A percentile compares a stretch with the other conserved stretches of the same genome.
Conservation (phyloP, 2,329 filamentous ascomycete species). For the Dryadomyces quercivorus region DNA sequence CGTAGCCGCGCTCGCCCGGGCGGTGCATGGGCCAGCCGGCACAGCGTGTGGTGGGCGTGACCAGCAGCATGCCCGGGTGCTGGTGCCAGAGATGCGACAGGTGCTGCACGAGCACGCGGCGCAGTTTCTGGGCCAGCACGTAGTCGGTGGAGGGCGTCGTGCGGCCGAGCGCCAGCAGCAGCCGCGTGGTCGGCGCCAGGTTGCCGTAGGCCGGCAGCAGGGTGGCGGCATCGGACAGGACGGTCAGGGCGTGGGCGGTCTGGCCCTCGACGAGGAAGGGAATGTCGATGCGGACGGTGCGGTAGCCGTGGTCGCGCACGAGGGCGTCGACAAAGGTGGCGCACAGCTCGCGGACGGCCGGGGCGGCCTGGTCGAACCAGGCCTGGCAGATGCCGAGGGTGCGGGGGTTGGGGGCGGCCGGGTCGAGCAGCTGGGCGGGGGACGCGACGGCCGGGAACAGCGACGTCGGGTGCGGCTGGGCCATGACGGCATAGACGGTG, state of each 20-base stretch:
- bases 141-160: conserved; percentile 55
- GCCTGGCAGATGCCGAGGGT: conserved; percentile 50
- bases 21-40: conserved; percentile 30
- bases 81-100: conserved; percentile 52
- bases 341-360: conserved; percentile 29
- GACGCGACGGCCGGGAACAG: conserved; percentile 34
- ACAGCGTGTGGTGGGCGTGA: conserved; percentile 53
- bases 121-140: conserved; percentile 56
- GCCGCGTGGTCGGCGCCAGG: conserved; percentile 48
- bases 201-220: conserved; percentile 28
- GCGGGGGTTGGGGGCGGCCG: conserved; percentile 20
- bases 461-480: conserved; percentile 46
- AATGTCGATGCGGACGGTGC: conserved; percentile 41
- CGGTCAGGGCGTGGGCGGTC: conserved; percentile 60
- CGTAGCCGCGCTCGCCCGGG: conserved; percentile 24
- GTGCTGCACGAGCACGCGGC: conserved; percentile 58
- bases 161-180: conserved; percentile 52
- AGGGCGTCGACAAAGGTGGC: conserved; percentile 38
- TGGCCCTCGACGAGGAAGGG: conserved; percentile 52
- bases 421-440: conserved; percentile 11
- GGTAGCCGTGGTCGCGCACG: conserved; percentile 37
- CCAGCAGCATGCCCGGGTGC: conserved; percentile 57
- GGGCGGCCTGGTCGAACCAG: conserved; percentile 44
- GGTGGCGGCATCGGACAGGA: conserved; percentile 49
- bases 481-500: conserved; percentile 51